Base-by-base conservation (phyloP, 805 yeast species). In the Tetrapisispora namnaoensis region DNA sequence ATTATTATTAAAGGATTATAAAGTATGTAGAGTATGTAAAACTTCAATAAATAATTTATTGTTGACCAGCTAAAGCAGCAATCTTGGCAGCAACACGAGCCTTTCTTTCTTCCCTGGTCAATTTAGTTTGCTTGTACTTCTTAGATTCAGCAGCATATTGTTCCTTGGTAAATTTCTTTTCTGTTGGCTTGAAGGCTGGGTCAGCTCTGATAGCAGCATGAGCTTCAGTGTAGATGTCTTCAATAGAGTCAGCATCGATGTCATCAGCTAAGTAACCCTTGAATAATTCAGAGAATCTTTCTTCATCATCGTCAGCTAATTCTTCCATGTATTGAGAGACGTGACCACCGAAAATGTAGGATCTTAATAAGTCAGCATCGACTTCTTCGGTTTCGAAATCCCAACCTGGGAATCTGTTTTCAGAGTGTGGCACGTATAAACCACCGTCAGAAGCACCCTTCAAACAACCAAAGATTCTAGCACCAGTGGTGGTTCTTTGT, bases 401-500 rank as follows among this genome's bases (percentile, higher is more conserved):
- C 95, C 91, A 93, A 79, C 99, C 99, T 77, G 99, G 99, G 96
- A 90, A 93, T 85, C 99, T 90, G 83, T 90, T 90, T 71, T 95
- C 86, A 66, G 95, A 88, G 90, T 93, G 99, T 65, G 99, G 99
- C 71, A 93, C 80, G 90, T 86, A 88, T 69, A 93, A 80, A 68
- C 99, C 99, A 86, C 99, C 99, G 74, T 93, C 99, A 59, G 98
- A 91, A 70, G 99, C 99, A 86, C 99, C 99, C 85, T 93, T 93
- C 70, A 93, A 80, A 71, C 93, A 97, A 87, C 98, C 99, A 70
- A 93, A 93, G 74, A 93, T 82, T 78, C 95, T 87, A 72, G 98
- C 97, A 88, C 99, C 99, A 69, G 98, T 90, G 79, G 99, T 93
- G 78, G 99, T 89, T 85, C 99, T 90, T 78, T 89, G 95, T 74